Evolutionary conservation across 2,329 filamentous ascomycete genomes (phyloP).

Genomic region (Colletotrichum caudatum): DNA sequence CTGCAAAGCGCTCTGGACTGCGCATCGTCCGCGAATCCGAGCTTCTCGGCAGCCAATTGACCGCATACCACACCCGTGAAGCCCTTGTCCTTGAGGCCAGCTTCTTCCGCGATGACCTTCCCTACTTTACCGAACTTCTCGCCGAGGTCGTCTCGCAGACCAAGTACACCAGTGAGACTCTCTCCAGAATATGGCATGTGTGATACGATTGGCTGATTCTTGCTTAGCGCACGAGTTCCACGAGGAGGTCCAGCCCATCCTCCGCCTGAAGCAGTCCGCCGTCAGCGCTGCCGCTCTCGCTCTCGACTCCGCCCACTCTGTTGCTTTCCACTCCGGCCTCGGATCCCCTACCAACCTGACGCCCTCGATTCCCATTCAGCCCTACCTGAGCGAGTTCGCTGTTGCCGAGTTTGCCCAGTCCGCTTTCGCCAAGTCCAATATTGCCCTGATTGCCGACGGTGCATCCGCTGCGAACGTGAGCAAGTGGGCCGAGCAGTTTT

Average conservation of each 20-base stretch:
- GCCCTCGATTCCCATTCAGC: conserved; percentile 76
- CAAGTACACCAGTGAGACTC: conserved; percentile 79
- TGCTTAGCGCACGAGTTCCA: conserved; percentile 84
- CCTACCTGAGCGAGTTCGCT: conserved; percentile 82
- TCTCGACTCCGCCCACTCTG: conserved; percentile 84
- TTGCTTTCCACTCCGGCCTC: conserved; percentile 94
- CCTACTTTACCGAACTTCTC: conserved; percentile 96
- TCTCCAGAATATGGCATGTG: conserved; percentile 6
- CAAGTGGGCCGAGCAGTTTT: conserved; percentile 96
- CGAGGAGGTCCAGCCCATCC: conserved; percentile 84
- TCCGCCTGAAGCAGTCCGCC: conserved; percentile 80
- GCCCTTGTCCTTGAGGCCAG: conserved; percentile 91
- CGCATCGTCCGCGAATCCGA: conserved; percentile 96
- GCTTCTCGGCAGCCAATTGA: conserved; percentile 91
- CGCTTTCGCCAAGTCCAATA: conserved; percentile 90
- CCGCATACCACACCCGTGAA: conserved; percentile 90
- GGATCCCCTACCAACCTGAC: conserved; percentile 82
- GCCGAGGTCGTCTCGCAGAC: conserved; percentile 91
- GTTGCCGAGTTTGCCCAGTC: conserved; percentile 81
- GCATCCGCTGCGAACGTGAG: conserved; percentile 79
- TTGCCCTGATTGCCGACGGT: conserved; percentile 92
- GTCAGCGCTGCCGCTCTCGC: conserved; percentile 77
- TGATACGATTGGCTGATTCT: conserved; percentile 35
- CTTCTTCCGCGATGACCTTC: conserved; percentile 95
- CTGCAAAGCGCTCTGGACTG: conserved; percentile 86